Evolutionary conservation across 306 rosid genomes (phyloP), one percentile per base, ranked within the genome.

Genomic region (Glycine tomentella): DNA sequence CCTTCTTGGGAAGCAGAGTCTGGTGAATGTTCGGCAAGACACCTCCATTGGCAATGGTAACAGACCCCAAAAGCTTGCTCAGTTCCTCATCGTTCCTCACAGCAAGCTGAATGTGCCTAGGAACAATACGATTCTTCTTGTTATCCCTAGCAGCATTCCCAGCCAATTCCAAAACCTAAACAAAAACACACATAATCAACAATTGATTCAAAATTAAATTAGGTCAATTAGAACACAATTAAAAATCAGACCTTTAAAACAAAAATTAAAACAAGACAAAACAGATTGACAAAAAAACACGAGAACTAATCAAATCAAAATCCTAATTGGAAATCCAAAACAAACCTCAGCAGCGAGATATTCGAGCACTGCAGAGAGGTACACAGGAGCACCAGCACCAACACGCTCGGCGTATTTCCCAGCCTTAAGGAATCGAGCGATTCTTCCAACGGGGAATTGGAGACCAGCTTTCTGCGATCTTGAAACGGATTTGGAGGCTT

Each of bases 331-430:
- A 4, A 40, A 67, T 1, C 31, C 2, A 0, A 15, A 73, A 68
- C 84, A 9, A 59, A 92, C 98, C 98, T 93, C 97, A 4, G 98
- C 98, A 1, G 98, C 97, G 3, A 93, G 97, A 72, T 93, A 94
- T 58, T 94, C 98, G 0, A 94, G 98, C 1, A 94, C 98, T 0
- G 98, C 97, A 4, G 98, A 88, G 4, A 94, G 97, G 9, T 94
- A 94, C 0, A 94, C 98, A 0, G 98, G 98, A 67, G 98, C 97
- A 2, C 98, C 98, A 0, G 97, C 98, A 38, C 98, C 98, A 1
- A 94, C 98, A 46, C 98, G 95, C 46, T 94, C 97, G 4, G 98
- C 98, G 33, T 94, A 94, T 78, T 94, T 92, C 1, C 98, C 98
- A 1, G 95, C 89, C 77, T 94, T 94, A 1, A 94, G 88, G 56